Conservation (phyloP, 306 rosid genomes). For the Alnus rubra region DNA sequence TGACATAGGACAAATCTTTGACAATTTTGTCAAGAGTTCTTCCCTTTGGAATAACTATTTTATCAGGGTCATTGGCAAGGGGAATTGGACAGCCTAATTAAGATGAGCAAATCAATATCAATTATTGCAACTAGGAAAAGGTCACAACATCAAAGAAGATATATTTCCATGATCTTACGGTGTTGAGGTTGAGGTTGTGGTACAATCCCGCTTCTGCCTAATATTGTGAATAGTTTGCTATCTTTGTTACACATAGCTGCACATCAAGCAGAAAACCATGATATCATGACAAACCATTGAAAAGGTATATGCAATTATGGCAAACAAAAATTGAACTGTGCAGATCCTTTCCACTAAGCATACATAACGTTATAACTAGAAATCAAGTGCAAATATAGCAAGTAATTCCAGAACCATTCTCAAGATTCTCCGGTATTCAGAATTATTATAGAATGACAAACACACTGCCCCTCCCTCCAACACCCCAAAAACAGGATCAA, state of each 20-base stretch:
- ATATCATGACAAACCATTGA: constrained; percentile 4
- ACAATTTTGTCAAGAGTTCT: constrained; percentile 62
- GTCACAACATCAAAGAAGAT: constrained; percentile 21
- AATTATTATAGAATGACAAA: not conserved
- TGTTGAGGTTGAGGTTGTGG: constrained; percentile 47
- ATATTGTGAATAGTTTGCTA: constrained; percentile 70
- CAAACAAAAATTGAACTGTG: not conserved
- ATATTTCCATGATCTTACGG: constrained; percentile 57
- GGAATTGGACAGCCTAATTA: constrained; percentile 83
- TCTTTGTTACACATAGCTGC: constrained; percentile 94
- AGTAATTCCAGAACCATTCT: not conserved
- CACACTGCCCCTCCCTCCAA: not conserved
- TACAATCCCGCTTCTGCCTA: constrained; percentile 69
- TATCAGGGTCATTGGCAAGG: constrained; percentile 60
- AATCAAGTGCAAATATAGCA: not conserved
- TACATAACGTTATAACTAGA: not conserved
- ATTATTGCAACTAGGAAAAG: constrained; percentile 12
- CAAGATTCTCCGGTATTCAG: not conserved
- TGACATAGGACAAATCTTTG: constrained; percentile 54
- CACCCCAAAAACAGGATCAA: not conserved
- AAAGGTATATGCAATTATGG: not conserved
- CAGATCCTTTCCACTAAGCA: constrained; percentile 1
- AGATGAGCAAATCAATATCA: constrained; percentile 24
- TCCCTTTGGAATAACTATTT: constrained; percentile 67
- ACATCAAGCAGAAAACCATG: constrained; percentile 34